Evolutionary conservation across 345 rosid genomes (phyloP), one percentile per base, ranked within the genome.

Genomic region (Gossypium herbaceum): DNA sequence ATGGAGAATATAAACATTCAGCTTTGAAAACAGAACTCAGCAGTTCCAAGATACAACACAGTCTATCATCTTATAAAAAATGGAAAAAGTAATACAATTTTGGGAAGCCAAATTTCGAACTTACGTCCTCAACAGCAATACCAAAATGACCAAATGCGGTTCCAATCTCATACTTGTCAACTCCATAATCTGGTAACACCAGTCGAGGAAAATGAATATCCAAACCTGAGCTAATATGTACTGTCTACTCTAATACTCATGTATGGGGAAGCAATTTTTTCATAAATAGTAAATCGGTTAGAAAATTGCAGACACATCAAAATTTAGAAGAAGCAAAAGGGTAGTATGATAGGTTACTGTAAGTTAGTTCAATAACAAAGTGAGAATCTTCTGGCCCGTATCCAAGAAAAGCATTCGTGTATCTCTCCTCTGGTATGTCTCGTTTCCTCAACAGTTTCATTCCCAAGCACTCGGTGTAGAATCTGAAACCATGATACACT

Each of bases 311-410:
- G 65, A 22, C 15, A 12, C 25, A 43, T 44, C 16, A 13, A 5
- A 12, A 4, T 64, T 54, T 17, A 13, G 54, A 27, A 50, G 16
- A 63, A 63, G 20, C 43, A n/a, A 51, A 62, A 48, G 34, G 13
- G 29, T 41, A 51, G 60, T 34, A 27, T 17, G 19, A 52, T 50
- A 73, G 77, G 91, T 75, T 90, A 95, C 98, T 93, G 73, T 91
- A 95, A 47, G 99, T 93, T 76, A 95, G 92, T 79, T 95, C 99
- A 70, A 91, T 87, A 68, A 93, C 97, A 71, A 95, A 95, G 79
- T 95, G 94, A 52, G 93, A 90, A 82, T 95, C 99, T 79, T 95
- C 99, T 3, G 98, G 96, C 24, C 99, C 99, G 81, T 91, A 95
- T 76, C 99, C 99, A 71, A 95, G 99, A 73, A 95, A 95, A 15